Conservation (phyloP, 2,329 filamentous ascomycete genomes). For the Hypomyces rosellus region DNA sequence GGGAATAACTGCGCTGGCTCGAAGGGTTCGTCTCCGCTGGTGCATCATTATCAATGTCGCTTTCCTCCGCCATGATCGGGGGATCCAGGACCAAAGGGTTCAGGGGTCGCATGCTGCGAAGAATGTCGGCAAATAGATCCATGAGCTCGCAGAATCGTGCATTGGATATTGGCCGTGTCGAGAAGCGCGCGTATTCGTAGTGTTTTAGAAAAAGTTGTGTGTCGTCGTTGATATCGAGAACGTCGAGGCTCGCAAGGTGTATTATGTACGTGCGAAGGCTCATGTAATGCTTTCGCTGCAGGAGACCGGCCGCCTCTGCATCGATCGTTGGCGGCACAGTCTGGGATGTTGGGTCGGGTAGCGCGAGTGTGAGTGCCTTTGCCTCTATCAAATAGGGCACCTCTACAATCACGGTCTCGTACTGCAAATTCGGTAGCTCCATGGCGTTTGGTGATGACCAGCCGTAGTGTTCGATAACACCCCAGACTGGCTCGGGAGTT, state of each 20-base stretch:
- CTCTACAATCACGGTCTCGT: constrained; percentile 72
- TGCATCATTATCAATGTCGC: constrained; percentile 41
- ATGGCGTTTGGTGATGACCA: constrained; percentile 77
- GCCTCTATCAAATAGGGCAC: constrained; percentile 87
- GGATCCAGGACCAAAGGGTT: constrained; percentile 45
- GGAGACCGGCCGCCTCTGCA: constrained; percentile 59
- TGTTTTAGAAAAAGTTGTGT: constrained; percentile 61
- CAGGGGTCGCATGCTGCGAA: constrained; percentile 67
- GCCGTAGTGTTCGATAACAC: constrained; percentile 74
- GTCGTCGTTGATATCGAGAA: constrained; percentile 41
- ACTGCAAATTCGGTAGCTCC: constrained; percentile 76
- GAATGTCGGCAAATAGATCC: constrained; percentile 73
- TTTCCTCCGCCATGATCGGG: constrained; percentile 22
- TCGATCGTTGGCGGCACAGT: constrained; percentile 48
- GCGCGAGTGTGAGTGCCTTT: constrained; percentile 81
- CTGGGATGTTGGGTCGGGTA: constrained; percentile 39
- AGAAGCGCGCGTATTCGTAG: constrained; percentile 86
- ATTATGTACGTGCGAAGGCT: constrained; percentile 72
- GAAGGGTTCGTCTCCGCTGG: constrained; percentile 37
- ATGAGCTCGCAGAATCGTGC: constrained; percentile 70
- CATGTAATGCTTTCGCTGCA: constrained; percentile 66
- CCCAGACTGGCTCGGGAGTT: constrained; percentile 59
- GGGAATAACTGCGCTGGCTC: constrained; percentile 29
- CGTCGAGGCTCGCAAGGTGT: constrained; percentile 61
- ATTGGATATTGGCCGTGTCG: constrained; percentile 60